Conservation (phyloP, 208 protist genomes). For the Acanthamoeba sp. region DNA sequence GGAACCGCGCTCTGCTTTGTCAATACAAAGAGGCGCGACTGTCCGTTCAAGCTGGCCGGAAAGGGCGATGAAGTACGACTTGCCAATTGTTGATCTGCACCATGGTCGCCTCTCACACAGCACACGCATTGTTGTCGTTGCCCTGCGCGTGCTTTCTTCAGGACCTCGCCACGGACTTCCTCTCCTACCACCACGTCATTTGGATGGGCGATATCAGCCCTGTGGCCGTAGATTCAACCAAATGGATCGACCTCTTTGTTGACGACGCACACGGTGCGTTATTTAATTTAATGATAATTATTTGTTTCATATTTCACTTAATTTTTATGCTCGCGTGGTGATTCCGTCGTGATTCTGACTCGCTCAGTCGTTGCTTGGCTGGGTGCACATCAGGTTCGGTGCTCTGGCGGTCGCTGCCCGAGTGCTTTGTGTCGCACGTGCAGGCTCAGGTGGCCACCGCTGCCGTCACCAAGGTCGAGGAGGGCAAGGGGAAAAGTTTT, state of each 20-base stretch:
- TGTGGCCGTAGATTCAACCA: background rate
- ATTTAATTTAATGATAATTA: too few relatives aligned
- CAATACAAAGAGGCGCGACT: constrained; percentile 59
- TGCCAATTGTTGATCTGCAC: too few relatives aligned
- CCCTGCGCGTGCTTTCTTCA: background rate
- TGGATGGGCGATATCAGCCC: constrained; percentile 66
- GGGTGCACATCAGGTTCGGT: background rate
- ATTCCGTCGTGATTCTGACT: background rate
- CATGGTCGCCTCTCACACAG: too few relatives aligned
- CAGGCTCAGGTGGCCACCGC: background rate
- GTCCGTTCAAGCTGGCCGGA: constrained; percentile 37
- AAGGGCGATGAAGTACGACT: constrained; percentile 52
- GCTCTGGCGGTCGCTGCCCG: constrained; percentile 23
- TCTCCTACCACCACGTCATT: constrained; percentile 44
- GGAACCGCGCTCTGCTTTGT: constrained; percentile 68
- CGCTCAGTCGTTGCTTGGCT: too few relatives aligned
- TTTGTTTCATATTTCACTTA: too few relatives aligned
- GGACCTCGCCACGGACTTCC: constrained; percentile 49
- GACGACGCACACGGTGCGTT: background rate
- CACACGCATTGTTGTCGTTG: too few relatives aligned
- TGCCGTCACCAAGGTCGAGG: background rate
- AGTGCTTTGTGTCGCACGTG: constrained; percentile 42
- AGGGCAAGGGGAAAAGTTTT: background rate
- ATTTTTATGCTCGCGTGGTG: too few relatives aligned
- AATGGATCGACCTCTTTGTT: constrained; percentile 52